Evolutionary conservation across 2,329 filamentous ascomycete species (phyloP).

Genomic region (Zalaria obscura): DNA sequence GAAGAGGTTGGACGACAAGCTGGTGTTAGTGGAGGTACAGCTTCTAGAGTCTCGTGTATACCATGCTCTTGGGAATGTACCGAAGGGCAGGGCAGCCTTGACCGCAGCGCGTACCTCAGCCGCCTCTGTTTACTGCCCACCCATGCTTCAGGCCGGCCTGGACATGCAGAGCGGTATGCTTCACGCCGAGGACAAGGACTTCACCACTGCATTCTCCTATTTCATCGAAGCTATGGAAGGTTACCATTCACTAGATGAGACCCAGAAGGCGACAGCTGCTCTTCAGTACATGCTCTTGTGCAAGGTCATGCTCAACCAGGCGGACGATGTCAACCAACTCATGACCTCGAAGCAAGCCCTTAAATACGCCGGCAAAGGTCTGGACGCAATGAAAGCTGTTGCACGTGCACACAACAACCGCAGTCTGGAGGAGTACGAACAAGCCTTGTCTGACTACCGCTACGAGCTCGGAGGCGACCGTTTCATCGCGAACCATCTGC

Average conservation of each 20-base stretch:
- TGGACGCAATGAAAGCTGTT: slow-evolving; percentile 98
- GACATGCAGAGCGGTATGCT: slow-evolving; percentile 99
- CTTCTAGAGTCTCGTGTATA: slow-evolving; percentile 94
- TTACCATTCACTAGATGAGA: slow-evolving; percentile 85
- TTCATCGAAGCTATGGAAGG: slow-evolving; percentile 98
- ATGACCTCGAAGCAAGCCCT: slow-evolving; percentile 94
- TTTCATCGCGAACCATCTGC: slow-evolving; percentile 94
- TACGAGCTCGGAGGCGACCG: slow-evolving; percentile 88
- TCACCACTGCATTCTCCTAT: slow-evolving; percentile 97
- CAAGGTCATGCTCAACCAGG: slow-evolving; percentile 98
- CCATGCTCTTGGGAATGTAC: slow-evolving; percentile 89
- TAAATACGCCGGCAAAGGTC: slow-evolving; percentile 87
- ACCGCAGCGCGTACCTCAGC: slow-evolving; percentile 91
- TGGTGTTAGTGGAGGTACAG: slow-evolving; percentile 94
- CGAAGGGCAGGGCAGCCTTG: slow-evolving; percentile 87
- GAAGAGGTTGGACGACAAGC: slow-evolving; percentile 95
- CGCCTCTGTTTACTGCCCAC: slow-evolving; percentile 93
- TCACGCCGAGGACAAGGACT: slow-evolving; percentile 96
- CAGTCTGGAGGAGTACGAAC: slow-evolving; percentile 93
- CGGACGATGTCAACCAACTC: slow-evolving; percentile 87
- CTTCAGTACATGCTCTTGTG: slow-evolving; percentile 99
- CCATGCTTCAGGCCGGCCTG: slow-evolving; percentile 83
- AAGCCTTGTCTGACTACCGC: slow-evolving; percentile 75
- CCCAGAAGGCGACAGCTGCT: slow-evolving; percentile 80
- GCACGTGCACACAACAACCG: slow-evolving; percentile 90